These are phyloP conservation scores for Sclerotinia spermophila DNA, from an alignment of 2,329 filamentous ascomycete species.

Conservation along the genomic window DNA sequence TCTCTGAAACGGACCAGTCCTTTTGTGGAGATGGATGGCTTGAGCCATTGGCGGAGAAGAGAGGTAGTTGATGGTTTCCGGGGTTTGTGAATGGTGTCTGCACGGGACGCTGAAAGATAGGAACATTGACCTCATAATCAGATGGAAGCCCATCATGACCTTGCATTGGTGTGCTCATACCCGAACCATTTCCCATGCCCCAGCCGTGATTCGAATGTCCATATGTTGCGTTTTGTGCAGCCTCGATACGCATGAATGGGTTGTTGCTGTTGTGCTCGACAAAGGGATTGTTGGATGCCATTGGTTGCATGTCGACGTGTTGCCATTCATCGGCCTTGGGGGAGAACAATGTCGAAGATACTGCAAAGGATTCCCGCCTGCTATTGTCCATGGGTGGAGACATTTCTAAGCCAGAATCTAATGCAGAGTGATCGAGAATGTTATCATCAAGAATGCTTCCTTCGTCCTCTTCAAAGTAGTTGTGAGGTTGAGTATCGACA, in stretches of 20 bases:
- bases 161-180: constrained; percentile 70
- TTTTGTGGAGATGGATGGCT: constrained; percentile 57
- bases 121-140: constrained; percentile 51
- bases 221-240: constrained; percentile 42
- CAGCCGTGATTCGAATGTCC: constrained; percentile 34
- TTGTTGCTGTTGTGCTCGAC: constrained; percentile 54
- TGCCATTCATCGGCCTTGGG: constrained; percentile 64
- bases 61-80: constrained; percentile 47
- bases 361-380: constrained; percentile 60
- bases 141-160: constrained; percentile 61
- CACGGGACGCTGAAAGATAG: constrained; percentile 51
- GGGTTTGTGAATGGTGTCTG: constrained; percentile 55
- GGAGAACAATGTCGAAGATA: constrained; percentile 58
- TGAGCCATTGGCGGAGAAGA: constrained; percentile 52
- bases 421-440: constrained; percentile 55
- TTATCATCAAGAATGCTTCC: constrained; percentile 57
- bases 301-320: constrained; percentile 61
- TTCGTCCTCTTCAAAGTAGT: constrained; percentile 61
- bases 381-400: constrained; percentile 60
- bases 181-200: constrained; percentile 51
- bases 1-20: constrained; percentile 52
- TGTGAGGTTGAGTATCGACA: constrained; percentile 40
- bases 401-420: constrained; percentile 61
- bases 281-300: constrained; percentile 62
- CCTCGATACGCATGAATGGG: constrained; percentile 64